Evolutionary conservation across 1,139 yeast genomes (phyloP), one percentile per base, ranked within the genome.

Genomic region (Blastobotrys persicus): DNA sequence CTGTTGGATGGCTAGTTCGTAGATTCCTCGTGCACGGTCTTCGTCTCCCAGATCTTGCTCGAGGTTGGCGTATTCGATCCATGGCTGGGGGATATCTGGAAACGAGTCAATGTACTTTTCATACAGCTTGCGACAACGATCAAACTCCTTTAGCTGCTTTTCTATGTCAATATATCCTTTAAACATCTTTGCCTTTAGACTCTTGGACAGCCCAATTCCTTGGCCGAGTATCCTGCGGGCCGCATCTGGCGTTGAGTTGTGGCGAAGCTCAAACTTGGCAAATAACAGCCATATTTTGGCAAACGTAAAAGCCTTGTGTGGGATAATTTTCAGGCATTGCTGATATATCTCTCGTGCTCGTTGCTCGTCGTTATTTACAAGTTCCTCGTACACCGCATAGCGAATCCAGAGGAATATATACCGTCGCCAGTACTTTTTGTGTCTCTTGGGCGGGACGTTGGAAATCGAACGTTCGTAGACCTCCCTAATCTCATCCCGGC

Each of bases 171-270:
- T 83, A 64, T 92, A 92, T 54, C 74, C 76, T 52, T 72, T 72
- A 62, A 83, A 83, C 0, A 88, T 66, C 47, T 79, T 80, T 1
- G 69, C 71, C 60, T 85, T 85, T 6, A 23, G 28, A 2, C 49
- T 47, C 0, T 87, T 84, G 32, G 75, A 72, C 16, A 72, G 61
- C 0, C 96, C 98, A 34, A 92, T 73, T 0, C 87, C 78, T 47
- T 76, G 72, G 0, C 98, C 97, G 18, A 89, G 66, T 1, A 85
- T 69, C 63, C 81, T 85, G 32, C 98, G 73, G 2, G 92, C 89
- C 5, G 65, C 64, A 0, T 66, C 32, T 7, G 87, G 52, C 35
- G 71, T 60, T 16, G 61, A 61, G 1, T 71, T 71, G 37, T 81
- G 80, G 34, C 98, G 74, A 3, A 89, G 67, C 64, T 88, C 94